Percentiles rank a stretch among this genome's conserved stretches.
phyloP scores from a whole-genome alignment of 2,329 filamentous ascomycete genomes.

The Talaromyces piceae region DNA sequence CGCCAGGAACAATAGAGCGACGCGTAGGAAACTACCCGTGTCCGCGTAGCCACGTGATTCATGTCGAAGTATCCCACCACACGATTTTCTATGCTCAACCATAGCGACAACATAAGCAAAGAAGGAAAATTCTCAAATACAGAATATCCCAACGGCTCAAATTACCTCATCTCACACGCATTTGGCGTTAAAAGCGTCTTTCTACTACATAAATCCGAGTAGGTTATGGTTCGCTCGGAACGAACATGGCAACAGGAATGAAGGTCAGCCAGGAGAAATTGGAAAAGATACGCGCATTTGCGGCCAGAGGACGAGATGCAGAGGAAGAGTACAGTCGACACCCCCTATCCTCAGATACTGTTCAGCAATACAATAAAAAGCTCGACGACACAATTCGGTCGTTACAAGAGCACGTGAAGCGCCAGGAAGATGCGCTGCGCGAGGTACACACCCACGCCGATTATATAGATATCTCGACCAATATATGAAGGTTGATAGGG shows the following conservation, averaged over 20 bases:
- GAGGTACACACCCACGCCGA: conserved; percentile 27
- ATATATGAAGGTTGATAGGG: neutral
- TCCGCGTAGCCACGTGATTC: conserved; percentile 11
- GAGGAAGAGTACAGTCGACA: conserved; percentile 26
- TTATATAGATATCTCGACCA: neutral
- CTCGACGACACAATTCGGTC: conserved; percentile 62
- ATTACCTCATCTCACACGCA: no score
- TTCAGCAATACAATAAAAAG: conserved; percentile 27
- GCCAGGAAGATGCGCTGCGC: conserved; percentile 41
- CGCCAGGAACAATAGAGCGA: neutral
- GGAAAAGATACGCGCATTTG: conserved; percentile 28
- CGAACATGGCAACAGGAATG: conserved; percentile 17
- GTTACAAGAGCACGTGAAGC: conserved; percentile 49
- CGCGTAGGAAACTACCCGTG: neutral
- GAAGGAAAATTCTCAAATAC: neutral
- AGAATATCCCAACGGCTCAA: neutral
- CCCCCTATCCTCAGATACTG: conserved; percentile 19
- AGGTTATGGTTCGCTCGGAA: neutral
- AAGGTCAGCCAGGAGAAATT: conserved; percentile 25
- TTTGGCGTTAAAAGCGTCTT: no score
- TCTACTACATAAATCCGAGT: neutral
- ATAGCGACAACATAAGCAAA: conserved; percentile 1
- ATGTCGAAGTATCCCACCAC: neutral
- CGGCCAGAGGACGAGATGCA: conserved; percentile 25
- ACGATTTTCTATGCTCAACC: neutral